Evolutionary conservation across 306 rosid genomes (phyloP).

Genomic region (Cicer pinnatifidum): DNA sequence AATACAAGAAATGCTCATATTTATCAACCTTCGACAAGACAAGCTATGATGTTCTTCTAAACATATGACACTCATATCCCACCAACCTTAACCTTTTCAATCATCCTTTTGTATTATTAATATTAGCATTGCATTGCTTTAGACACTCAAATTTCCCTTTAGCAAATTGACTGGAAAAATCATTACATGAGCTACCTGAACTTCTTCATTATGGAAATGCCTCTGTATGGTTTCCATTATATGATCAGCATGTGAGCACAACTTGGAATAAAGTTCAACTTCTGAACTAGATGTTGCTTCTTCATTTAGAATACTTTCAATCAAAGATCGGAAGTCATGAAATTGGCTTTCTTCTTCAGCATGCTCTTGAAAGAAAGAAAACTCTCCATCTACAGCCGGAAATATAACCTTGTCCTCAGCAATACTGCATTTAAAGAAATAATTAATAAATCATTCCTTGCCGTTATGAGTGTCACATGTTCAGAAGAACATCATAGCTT

Average conservation of each 20-base stretch:
- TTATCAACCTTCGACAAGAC: conserved; percentile 39
- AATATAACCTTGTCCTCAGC: conserved; percentile 98
- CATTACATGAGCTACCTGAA: conserved; percentile 67
- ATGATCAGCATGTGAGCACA: conserved; percentile 94
- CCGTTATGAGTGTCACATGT: no score
- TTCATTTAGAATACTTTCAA: conserved; percentile 86
- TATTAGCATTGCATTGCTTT: conserved; percentile 25
- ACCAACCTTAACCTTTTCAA: conserved; percentile 13
- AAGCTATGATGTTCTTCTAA: conserved; percentile 40
- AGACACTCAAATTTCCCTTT: conserved; percentile 33
- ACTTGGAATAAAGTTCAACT: conserved; percentile 82
- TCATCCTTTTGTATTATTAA: conserved; percentile 32
- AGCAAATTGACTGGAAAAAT: conserved; percentile 17
- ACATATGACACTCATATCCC: conserved; percentile 22
- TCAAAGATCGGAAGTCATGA: conserved; percentile 84
- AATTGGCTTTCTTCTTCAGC: conserved; percentile 96
- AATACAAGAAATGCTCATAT: conserved; percentile 32
- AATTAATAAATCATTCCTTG: conserved; percentile 36
- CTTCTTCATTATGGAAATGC: conserved; percentile 91
- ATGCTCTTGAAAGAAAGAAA: conserved; percentile 88
- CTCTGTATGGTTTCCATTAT: conserved; percentile 87
- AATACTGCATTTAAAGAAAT: conserved; percentile 68
- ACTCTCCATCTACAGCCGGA: conserved; percentile 93
- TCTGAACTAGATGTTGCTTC: conserved; percentile 77
- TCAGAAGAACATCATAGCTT: no score